A percentile compares a stretch with the other conserved stretches of the same genome.
Evolutionary conservation across 2,329 filamentous ascomycete species (phyloP).

Genomic region (Colletotrichum limetticola): DNA sequence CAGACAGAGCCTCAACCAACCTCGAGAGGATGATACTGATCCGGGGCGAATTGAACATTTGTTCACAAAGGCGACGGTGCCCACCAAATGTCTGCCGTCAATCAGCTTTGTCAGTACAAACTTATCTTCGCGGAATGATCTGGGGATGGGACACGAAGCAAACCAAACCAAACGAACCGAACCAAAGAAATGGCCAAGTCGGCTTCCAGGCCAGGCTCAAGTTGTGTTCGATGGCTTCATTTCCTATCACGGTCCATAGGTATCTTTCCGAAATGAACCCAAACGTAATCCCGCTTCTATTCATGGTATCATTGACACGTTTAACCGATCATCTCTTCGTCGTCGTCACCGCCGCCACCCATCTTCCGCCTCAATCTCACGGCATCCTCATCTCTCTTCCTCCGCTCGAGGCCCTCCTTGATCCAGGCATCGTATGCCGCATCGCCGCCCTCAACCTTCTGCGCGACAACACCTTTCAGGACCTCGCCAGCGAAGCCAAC

Average conservation of each 20-base stretch:
- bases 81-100: background rate
- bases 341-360: constrained; percentile 32
- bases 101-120: background rate
- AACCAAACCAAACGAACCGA: background rate
- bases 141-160: background rate
- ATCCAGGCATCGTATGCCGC: constrained; percentile 80
- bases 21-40: background rate
- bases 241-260: background rate
- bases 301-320: constrained; percentile 20
- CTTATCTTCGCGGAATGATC: background rate
- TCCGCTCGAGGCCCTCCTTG: constrained; percentile 71
- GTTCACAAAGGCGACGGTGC: background rate
- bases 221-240: background rate
- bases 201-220: background rate
- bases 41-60: background rate
- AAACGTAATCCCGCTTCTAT: background rate
- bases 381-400: constrained; percentile 43
- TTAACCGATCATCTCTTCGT: constrained; percentile 34
- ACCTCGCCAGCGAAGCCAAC: constrained; percentile 94
- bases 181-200: background rate
- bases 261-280: background rate
- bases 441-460: constrained; percentile 74
- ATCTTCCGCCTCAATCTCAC: constrained; percentile 35
- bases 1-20: background rate
- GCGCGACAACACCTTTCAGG: constrained; percentile 83